Conservation (phyloP, 495 filamentous ascomycete species). For the Trichoderma orchidacearum region DNA sequence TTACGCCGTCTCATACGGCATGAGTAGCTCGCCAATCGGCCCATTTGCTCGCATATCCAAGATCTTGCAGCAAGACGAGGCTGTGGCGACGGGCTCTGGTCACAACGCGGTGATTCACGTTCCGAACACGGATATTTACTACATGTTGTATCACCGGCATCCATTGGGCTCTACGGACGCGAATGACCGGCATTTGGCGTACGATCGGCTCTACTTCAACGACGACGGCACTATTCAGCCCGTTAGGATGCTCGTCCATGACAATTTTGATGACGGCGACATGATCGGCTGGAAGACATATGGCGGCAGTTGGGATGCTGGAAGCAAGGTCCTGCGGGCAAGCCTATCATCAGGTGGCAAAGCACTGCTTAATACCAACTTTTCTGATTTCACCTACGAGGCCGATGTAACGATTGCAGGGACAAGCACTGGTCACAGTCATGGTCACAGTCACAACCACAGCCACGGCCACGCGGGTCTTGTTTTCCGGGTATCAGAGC, state of each 20-base stretch:
- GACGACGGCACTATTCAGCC: constrained; percentile 23
- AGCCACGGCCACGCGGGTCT: not conserved
- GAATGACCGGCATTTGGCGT: constrained; percentile 30
- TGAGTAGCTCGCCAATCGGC: constrained; percentile 24
- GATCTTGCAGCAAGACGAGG: constrained; percentile 24
- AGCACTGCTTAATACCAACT: constrained; percentile 20
- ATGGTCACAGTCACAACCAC: not conserved
- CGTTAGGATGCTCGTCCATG: constrained; percentile 26
- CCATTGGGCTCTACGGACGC: constrained; percentile 23
- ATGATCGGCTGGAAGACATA: constrained; percentile 16
- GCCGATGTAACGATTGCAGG: constrained; percentile 8
- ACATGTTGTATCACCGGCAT: constrained; percentile 35
- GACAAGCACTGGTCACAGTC: too few species aligned
- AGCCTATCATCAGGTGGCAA: constrained; percentile 3
- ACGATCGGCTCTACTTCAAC: constrained; percentile 35
- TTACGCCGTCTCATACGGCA: constrained; percentile 34
- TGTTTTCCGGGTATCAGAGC: not conserved
- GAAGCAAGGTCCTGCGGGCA: constrained; percentile 5
- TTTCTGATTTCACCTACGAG: constrained; percentile 12
- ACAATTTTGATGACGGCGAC: constrained; percentile 18
- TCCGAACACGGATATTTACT: constrained; percentile 29
- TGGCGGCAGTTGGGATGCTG: constrained; percentile 8
- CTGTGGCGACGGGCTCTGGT: constrained; percentile 26
- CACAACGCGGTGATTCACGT: constrained; percentile 28
- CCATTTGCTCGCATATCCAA: constrained; percentile 23